Evolutionary conservation across 768 basidiomycete genomes (phyloP), one percentile per base, ranked within the genome.

Genomic region (Hericium rajendrae): DNA sequence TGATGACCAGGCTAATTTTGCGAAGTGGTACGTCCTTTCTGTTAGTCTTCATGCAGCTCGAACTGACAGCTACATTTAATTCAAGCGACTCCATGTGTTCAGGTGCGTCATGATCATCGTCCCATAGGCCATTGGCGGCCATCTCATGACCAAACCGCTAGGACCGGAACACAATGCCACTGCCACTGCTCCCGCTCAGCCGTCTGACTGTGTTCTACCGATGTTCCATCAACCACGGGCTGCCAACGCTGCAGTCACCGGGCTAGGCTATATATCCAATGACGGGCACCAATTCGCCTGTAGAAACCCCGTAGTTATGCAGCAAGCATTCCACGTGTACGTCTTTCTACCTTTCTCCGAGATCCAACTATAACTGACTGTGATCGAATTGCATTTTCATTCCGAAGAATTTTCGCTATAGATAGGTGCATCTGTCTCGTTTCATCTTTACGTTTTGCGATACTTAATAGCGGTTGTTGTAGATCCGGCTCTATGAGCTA

Each of bases 261-360:
- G 71, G 1, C 22, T 68, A 3, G 76, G 81, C 6, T 78, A 85
- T 60, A 59, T 80, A 43, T 84, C 82, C 3, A 70, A 68, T 20
- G 83, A 85, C 53, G 82, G 84, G 0, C 83, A 84, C 64, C 60
- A 72, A 10, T 84, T 81, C 58, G 28, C 65, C 1, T 84, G 82
- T 68, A 72, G 71, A 54, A 81, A 84, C 59, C 84, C 83, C 1
- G 71, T 71, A 0, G 70, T 76, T 9, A 66, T 79, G 67, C 77
- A 76, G 20, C 81, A 78, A 62, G 73, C 83, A 0, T 83, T 77
- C 69, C 82, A 85, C 65, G 80, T 85, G 80, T 83, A 65, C 58
- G 81, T 73, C 2, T 3, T 10, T 6, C 2, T 2, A 5, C 3
- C 20, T 37, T 10, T 22, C 8, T 6, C 50, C 13, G n/a, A 0